A percentile compares a stretch with the other conserved stretches of the same genome.
phyloP scores from a whole-genome alignment of 345 rosid species.

The Heritiera littoralis region DNA sequence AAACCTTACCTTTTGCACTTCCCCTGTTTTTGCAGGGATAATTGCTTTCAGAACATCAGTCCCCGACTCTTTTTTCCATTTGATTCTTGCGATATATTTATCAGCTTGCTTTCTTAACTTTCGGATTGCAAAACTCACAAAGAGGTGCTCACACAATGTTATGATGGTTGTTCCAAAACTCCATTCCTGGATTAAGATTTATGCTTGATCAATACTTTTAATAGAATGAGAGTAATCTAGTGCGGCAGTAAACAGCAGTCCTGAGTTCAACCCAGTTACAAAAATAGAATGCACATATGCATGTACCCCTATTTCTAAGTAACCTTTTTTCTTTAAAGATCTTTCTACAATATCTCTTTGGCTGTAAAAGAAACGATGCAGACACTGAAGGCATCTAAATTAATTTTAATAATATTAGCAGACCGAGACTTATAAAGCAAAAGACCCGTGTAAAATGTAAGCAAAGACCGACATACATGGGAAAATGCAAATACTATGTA shows the following conservation, averaged over 20 bases:
- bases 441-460: too few relatives aligned
- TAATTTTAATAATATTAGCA: too few relatives aligned
- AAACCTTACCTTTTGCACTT: conserved; percentile 43
- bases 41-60: conserved; percentile 32
- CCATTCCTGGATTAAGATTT: conserved; percentile 66
- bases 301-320: too few relatives aligned
- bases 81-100: conserved; percentile 41
- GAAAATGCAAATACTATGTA: too few relatives aligned
- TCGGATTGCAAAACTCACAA: conserved; percentile 88
- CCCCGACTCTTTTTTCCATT: conserved; percentile 35
- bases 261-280: background rate
- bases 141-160: conserved; percentile 85
- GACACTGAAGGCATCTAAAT: too few relatives aligned
- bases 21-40: conserved; percentile 31
- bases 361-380: too few relatives aligned
- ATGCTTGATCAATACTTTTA: background rate
- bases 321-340: too few relatives aligned
- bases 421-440: too few relatives aligned
- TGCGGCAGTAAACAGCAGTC: background rate
- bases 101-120: conserved; percentile 59
- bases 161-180: conserved; percentile 72
- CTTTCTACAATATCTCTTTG: too few relatives aligned
- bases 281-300: too few relatives aligned
- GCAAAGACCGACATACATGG: too few relatives aligned
- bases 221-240: background rate